Evolutionary conservation across 1,139 yeast species (phyloP), one percentile per base, ranked within the genome.

Genomic region (Scheffersomyces cryptocercus): DNA sequence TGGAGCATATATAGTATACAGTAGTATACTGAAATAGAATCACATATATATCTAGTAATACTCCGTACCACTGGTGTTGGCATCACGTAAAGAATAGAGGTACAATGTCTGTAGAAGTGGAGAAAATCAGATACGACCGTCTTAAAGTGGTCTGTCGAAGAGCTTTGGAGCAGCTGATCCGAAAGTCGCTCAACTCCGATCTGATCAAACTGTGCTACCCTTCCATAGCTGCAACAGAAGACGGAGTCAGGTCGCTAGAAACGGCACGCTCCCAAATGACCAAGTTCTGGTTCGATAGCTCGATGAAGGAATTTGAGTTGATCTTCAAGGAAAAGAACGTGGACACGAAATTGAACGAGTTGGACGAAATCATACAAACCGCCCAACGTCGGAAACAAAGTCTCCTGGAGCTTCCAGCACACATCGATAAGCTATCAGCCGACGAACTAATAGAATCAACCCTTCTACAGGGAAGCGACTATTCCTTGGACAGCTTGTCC

Each of bases 151-250:
- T 85, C 9, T 75, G 83, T 42, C 64, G 70, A n/a, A 79, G 84
- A 54, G 90, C 96, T 0, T 69, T 88, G 4, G 81, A 79, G 36
- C 88, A 84, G 59, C 80, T 90, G 0, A 77, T 83, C 34, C 66
- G 64, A 39, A 81, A 79, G 48, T 75, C 82, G 32, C 64, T 88
- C 36, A 75, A 82, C 4, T 65, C 77, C 39, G 89, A 85, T 11
- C 82, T 82, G 50, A 62, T 88, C 29, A 67, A 71, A 34, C 67
- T 80, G 28, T 87, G 96, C 58, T 89, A 81, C 60, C 95, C 96
- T 0, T 65, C 72, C 1, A 70, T 85, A 16, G 71, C 84, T 0
- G 52, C 64, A 11, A 65, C 78, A 3, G 67, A 65, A 14, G 77
- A 76, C 9, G 93, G 91, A 0, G 59, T 62, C 5, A 65, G 65